Base-by-base conservation (phyloP, 768 basidiomycete genomes). In the Tricholoma terreum region DNA sequence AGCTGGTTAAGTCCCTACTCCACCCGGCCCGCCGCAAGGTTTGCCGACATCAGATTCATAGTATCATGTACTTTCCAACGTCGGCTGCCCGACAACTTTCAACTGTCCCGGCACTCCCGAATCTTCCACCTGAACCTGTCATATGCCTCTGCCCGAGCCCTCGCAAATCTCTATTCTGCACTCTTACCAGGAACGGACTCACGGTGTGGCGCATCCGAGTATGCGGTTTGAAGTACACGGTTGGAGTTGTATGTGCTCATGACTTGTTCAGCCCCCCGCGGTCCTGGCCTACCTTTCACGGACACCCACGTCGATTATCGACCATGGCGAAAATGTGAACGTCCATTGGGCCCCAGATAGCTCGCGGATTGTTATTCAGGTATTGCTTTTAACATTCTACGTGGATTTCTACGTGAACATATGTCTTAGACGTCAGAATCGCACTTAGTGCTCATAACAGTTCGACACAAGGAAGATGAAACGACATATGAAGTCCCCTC, bases 341-440 rank as follows among this genome's bases (percentile, higher is more conserved):
- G 84, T 83, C 11, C 81, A 84, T 64, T 98, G 94, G 94, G 85
- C 93, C 15, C 86, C 87, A 53, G 92, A 94, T 68, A 87, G 89
- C 33, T 78, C 79, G 64, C 80, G 85, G 63, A 84, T 98, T 49
- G 83, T 94, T 53, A 81, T 98, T 19, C 84, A 89, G 73, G 94
- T 90, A 56, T 54, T 85, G 70, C 6, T 17, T 40, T 31, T 31
- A 27, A 49, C 27, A 31, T 49, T n/a, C 50, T 40, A 24, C 52
- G 27, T 27, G n/a, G 17, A 21, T n/a, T 22, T 57, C 22, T 17
- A 17, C 31, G 30, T 31, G 36, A 34, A n/a, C 24, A 49, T 53
- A 35, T 24, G 11, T 30, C 54, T n/a, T 65, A 96, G 94, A 96
- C 94, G 0, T 80, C 86, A 6, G 78, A 82, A 53, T 93, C 92